Conservation (phyloP, 1,284 basidiomycete genomes). For the Cutaneotrichosporon sp. region DNA sequence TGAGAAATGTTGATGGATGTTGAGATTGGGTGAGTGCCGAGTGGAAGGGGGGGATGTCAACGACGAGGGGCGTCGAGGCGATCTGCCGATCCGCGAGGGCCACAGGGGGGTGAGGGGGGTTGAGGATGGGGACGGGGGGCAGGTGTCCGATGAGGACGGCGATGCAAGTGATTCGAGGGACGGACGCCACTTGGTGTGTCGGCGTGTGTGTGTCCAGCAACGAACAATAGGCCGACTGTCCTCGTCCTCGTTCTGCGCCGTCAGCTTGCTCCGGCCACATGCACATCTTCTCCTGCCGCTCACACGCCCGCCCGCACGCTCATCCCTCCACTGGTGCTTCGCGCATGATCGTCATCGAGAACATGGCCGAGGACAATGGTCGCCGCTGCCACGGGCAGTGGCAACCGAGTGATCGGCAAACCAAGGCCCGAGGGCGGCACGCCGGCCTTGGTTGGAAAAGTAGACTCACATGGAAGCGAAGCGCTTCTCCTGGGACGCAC, state of each 20-base stretch:
- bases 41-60: neutral
- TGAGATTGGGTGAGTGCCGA: neutral
- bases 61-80: too few species aligned
- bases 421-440: neutral
- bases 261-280: neutral
- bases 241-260: neutral
- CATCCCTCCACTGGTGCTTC: neutral
- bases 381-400: too few species aligned
- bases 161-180: neutral
- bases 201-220: neutral
- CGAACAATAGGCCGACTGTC: neutral
- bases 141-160: neutral
- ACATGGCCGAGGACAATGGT: neutral
- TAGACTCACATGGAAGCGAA: neutral
- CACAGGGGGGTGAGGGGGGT: neutral
- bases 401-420: neutral
- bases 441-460: neutral
- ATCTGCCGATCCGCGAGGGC: neutral
- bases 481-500: neutral
- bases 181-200: neutral
- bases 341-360: neutral
- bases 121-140: neutral
- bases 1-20: neutral
- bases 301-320: too few species aligned
- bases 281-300: neutral